Evolutionary conservation across 2,329 filamentous ascomycete genomes (phyloP).

Genomic region (Sarocladium brachiariae): DNA sequence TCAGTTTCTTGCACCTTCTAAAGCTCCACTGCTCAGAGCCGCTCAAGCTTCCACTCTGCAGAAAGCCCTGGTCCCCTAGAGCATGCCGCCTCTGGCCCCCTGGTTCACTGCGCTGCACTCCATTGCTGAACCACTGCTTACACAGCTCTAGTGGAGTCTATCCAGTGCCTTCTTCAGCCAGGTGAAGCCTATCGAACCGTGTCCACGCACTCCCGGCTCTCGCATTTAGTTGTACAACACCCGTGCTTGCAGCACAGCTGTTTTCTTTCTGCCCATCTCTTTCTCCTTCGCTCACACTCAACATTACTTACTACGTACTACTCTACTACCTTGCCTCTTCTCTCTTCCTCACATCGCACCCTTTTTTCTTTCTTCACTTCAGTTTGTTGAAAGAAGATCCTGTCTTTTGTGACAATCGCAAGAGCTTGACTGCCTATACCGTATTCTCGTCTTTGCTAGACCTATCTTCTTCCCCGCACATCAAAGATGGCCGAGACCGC

Average conservation of each 20-base stretch:
- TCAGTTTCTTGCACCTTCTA: conserved; percentile 38
- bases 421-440: conserved; percentile 5
- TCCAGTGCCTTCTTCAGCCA: not conserved
- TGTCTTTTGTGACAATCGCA: not conserved
- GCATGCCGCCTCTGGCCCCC: not conserved
- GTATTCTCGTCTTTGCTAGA: not conserved
- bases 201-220: not conserved
- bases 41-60: conserved; percentile 13
- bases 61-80: too few relatives aligned
- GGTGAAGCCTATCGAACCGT: conserved; percentile 1
- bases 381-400: not conserved
- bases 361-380: not conserved
- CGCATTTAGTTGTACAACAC: too few relatives aligned
- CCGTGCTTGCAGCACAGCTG: conserved; percentile 2
- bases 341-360: not conserved
- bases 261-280: conserved; percentile 4
- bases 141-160: too few relatives aligned
- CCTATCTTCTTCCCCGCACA: conserved; percentile 9
- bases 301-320: too few relatives aligned
- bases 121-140: not conserved
- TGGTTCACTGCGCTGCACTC: too few relatives aligned
- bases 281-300: not conserved
- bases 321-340: too few relatives aligned
- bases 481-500: conserved; percentile 22
- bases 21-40: conserved; percentile 11